Base-by-base conservation (phyloP, 2,329 filamentous ascomycete species). In the Ophiostoma himal-ulmi region DNA sequence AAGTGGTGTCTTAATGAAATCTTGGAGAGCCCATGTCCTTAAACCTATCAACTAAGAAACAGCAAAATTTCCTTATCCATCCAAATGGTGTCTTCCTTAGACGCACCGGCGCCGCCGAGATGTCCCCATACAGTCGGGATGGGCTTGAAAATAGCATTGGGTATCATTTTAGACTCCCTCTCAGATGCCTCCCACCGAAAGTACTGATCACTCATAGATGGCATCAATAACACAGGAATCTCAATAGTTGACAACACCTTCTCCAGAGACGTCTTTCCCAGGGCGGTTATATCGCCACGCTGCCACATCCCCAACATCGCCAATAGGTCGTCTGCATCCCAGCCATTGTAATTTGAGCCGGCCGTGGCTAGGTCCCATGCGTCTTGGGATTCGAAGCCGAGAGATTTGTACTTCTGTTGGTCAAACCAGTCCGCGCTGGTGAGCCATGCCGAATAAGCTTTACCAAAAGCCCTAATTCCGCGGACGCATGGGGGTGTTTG, bases 171-270 rank as follows among this genome's bases (percentile, higher is more conserved):
- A 77, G 94, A 88, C 76, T 95, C 92, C 70, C 89, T 88, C 75
- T 91, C 86, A 0, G 90, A 93, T 74, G 94, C 92, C 75, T 94
- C 91, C 0, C 91, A 90, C 68, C 91, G 90, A 74, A 95, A 94
- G 76, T 94, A 94, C 5, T 94, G 82, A 76, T 94, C 92, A 0
- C 90, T 93, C 76, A 91, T 87, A 30, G 83, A 80, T 0, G 92
- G 91, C 17, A 94, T 78, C 3, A 94, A 89, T 60, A 94, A 79
- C 0, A 86, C 88, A 75, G 88, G 91, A 0, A 91, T 89, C 77
- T 89, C 91, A 78, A 94, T 93, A 2, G 82, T 84, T 66, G 83
- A 81, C 86, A 94, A 84, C 0, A 89, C 88, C 69, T 84, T 83
- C 71, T 84, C 83, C 73, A 93, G 90, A 73, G 91, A 80, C 1